These are phyloP conservation scores for Quercus agrifolia DNA, from an alignment of 306 rosid genomes.

Conservation along the genomic window DNA sequence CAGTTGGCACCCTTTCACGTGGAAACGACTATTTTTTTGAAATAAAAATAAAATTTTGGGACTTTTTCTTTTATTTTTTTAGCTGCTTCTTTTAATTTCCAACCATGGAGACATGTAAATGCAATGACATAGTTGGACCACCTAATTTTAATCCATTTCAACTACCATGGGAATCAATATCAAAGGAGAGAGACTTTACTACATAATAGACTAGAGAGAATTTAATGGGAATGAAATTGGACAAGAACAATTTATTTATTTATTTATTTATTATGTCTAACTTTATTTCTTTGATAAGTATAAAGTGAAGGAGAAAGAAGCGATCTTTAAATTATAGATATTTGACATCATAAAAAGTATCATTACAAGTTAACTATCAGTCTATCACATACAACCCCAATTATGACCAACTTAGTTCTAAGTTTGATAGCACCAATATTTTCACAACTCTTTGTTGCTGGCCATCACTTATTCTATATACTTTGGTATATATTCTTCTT, in stretches of 20 bases:
- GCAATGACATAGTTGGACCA: slow-evolving; percentile 13
- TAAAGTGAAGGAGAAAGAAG: rapidly evolving
- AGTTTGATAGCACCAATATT: no score
- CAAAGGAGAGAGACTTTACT: neutral
- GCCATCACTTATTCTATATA: no score
- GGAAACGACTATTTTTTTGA: no score
- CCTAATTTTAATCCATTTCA: slow-evolving; percentile 5
- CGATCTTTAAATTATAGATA: rapidly evolving
- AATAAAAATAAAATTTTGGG: neutral
- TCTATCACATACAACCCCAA: no score
- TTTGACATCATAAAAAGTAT: no score
- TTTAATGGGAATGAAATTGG: neutral
- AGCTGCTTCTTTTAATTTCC: neutral
- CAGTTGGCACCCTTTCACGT: neutral
- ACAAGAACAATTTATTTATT: no score
- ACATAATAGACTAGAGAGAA: neutral
- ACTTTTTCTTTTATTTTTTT: neutral
- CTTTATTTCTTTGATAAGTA: no score
- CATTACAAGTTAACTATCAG: no score
- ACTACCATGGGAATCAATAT: slow-evolving; percentile 2
- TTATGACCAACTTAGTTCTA: no score
- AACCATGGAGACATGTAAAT: neutral
- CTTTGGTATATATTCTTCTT: no score
- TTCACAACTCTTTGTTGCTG: no score
- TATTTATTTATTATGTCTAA: no score